Conservation (phyloP, 768 basidiomycete species). For the Rhizopogon vinicolor region DNA sequence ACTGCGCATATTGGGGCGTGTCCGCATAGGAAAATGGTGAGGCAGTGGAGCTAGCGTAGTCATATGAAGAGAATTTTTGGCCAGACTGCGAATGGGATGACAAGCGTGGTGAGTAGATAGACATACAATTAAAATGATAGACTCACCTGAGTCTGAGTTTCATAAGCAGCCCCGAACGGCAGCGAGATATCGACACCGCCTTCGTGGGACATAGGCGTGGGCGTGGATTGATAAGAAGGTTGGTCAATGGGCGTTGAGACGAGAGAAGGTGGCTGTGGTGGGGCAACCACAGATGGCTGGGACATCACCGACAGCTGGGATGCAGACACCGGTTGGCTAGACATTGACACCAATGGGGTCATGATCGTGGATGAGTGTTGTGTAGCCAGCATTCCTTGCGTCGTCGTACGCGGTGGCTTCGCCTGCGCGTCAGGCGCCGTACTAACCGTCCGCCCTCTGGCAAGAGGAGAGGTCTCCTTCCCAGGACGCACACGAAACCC, state of each 20-base stretch:
- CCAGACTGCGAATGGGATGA: not conserved
- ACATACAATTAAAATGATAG: not conserved
- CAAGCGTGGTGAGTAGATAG: not conserved
- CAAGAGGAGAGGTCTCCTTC: slow-evolving; percentile 24
- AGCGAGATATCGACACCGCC: slow-evolving; percentile 18
- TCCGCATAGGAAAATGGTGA: not conserved
- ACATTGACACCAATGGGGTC: slow-evolving; percentile 5
- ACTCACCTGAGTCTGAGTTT: slow-evolving; percentile 7
- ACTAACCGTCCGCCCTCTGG: slow-evolving; percentile 5
- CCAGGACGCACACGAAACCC: slow-evolving; percentile 44
- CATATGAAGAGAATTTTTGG: not conserved
- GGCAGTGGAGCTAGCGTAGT: not conserved
- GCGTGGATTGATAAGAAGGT: not conserved
- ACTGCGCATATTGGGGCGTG: not conserved
- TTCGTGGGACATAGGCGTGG: slow-evolving; percentile 5
- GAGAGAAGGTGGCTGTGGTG: not conserved
- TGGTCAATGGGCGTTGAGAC: slow-evolving; percentile 1
- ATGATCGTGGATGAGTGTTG: slow-evolving; percentile 1
- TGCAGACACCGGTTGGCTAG: not conserved
- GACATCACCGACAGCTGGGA: not conserved
- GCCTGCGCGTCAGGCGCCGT: slow-evolving; percentile 5
- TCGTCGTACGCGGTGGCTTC: slow-evolving; percentile 9
- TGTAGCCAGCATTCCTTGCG: not conserved
- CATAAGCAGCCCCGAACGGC: slow-evolving; percentile 17
- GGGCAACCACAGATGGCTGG: not conserved